Conservation (phyloP, 2,329 filamentous ascomycete species). For the Beauveria brongniartii region DNA sequence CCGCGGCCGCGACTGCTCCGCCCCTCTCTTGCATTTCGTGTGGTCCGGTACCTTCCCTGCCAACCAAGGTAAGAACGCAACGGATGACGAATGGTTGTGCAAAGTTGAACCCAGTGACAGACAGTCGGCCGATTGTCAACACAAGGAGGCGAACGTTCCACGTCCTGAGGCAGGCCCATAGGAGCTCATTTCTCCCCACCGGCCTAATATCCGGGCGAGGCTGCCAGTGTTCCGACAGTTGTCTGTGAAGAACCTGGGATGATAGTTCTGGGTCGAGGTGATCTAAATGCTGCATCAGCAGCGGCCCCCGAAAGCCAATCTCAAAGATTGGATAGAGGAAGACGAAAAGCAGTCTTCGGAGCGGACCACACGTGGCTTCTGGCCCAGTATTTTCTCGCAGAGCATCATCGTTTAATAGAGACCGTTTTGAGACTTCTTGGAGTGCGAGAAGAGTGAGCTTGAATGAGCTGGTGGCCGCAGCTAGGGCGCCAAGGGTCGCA, state of each 20-base stretch:
- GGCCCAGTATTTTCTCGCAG: background rate
- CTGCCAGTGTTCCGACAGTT: background rate
- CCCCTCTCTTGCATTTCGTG: background rate
- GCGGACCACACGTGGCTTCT: background rate
- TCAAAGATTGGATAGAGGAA: background rate
- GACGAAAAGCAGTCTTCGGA: background rate
- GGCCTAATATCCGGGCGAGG: background rate
- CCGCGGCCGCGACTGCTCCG: background rate
- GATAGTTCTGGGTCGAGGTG: background rate
- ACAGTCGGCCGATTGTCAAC: background rate
- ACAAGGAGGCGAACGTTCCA: background rate
- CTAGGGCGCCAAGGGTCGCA: background rate
- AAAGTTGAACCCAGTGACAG: background rate
- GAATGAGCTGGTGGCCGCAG: background rate
- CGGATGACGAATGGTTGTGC: background rate
- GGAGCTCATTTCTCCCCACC: background rate
- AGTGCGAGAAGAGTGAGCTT: background rate
- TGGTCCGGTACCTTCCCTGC: too few relatives aligned
- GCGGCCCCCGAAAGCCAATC: background rate
- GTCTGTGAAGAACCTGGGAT: background rate
- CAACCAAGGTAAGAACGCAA: slow-evolving; percentile 10
- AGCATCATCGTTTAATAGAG: background rate
- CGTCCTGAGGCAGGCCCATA: background rate
- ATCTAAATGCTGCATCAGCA: background rate
- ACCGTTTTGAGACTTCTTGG: background rate